These are phyloP conservation scores for Anthracocystis setariae DNA, from an alignment of 1,284 basidiomycete genomes.

Conservation along the genomic window DNA sequence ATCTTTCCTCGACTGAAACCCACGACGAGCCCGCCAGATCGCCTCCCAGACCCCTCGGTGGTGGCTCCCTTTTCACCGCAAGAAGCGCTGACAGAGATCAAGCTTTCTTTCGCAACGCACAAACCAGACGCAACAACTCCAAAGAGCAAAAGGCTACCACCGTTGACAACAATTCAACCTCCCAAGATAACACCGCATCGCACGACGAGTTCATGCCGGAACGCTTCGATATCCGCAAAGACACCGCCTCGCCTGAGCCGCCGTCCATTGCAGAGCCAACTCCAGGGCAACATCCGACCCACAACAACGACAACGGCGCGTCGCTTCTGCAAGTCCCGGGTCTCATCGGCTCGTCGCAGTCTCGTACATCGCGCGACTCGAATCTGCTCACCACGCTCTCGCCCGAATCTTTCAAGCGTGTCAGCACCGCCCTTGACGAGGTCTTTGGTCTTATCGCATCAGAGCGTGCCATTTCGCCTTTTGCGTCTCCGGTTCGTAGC, in stretches of 20 bases:
- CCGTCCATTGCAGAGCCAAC: not conserved
- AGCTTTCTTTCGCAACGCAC: conserved; percentile 48
- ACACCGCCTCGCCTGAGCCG: not conserved
- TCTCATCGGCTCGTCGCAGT: conserved; percentile 5
- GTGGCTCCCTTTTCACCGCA: conserved; percentile 40
- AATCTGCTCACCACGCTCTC: conserved; percentile 47
- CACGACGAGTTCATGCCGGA: conserved; percentile 20
- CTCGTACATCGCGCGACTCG: conserved; percentile 22
- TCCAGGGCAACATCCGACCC: no score
- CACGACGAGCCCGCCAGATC: conserved; percentile 3
- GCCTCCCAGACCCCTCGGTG: conserved; percentile 16
- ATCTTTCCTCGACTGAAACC: conserved; percentile 12
- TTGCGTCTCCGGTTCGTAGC: not conserved
- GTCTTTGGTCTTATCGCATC: conserved; percentile 55
- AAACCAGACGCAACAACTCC: conserved; percentile 29
- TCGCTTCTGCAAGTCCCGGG: conserved; percentile 11
- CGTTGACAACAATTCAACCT: not conserved
- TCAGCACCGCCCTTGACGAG: conserved; percentile 62
- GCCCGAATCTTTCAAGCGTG: conserved; percentile 60
- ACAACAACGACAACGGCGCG: not conserved
- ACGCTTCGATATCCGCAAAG: conserved; percentile 11
- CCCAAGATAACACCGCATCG: not conserved
- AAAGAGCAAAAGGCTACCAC: not conserved
- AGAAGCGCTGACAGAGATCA: conserved; percentile 52
- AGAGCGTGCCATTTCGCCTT: conserved; percentile 19